Base-by-base conservation (phyloP, 805 yeast species). In the Debaryomyces maramus region DNA sequence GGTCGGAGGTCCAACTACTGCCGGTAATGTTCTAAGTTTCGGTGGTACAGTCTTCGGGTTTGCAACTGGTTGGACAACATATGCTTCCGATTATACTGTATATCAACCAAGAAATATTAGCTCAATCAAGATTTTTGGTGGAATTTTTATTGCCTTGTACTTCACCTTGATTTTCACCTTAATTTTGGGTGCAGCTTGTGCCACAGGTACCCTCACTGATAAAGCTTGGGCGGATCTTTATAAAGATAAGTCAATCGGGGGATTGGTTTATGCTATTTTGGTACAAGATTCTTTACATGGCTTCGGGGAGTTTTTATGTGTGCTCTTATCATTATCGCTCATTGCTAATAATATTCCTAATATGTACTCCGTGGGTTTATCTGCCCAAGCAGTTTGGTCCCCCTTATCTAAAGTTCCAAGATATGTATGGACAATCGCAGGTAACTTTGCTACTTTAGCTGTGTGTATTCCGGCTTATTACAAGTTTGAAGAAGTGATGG, bases 41-140 rank as follows among this genome's bases (percentile, higher is more conserved):
- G 96, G 96, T 58, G 83, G 89, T 61, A 66, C 93, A 32, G 62
- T 85, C 47, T 89, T 78, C 53, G 97, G 97, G 47, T 89, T 83
- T 56, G 95, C 96, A 36, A 78, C 96, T 39, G 97, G 97, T 47
- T 89, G 97, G 97, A 80, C 95, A 41, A 83, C 96, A 14, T 88
- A 83, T 53, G 93, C 97, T 19, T 80, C 95, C 38, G 97, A 89
- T 67, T 90, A 89, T 68, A 88, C 96, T 36, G 88, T 84, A 32
- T 90, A 88, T 70, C 88, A 85, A 77, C 87, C 85, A 50, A 70
- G 76, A 53, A 73, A 77, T 55, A 79, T 83, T 47, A 77, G 75
- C 62, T 68, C 78, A 32, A 47, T 50, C 56, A 81, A 71, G 57
- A 72, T 88, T 40, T 88, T 88, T 69, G 60, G 76, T 40, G 75